Conservation (phyloP, 768 basidiomycete genomes). For the Coprinellus aureogranulatus region DNA sequence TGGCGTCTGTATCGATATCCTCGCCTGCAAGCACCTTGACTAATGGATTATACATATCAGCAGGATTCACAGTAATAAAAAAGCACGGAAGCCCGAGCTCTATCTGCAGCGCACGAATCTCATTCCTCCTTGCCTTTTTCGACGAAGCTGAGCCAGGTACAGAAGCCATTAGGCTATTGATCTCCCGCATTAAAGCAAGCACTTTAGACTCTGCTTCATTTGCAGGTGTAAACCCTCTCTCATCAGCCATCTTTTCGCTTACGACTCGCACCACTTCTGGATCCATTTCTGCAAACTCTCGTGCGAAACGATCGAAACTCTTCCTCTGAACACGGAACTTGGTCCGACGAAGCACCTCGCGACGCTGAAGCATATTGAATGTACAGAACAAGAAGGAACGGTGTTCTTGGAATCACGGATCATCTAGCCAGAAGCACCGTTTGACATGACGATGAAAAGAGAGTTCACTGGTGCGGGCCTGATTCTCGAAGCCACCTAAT, state of each 20-base stretch:
- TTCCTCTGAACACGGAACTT: conserved; percentile 25
- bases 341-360: conserved; percentile 27
- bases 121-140: conserved; percentile 29
- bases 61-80: conserved; percentile 45
- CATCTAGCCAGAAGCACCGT: conserved; percentile 28
- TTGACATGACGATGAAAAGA: conserved; percentile 31
- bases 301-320: conserved; percentile 24
- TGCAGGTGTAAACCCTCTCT: neutral
- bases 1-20: conserved; percentile 33
- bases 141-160: conserved; percentile 31
- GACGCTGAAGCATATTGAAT: conserved; percentile 40
- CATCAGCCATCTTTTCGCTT: conserved; percentile 15
- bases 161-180: conserved; percentile 12
- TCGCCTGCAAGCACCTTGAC: conserved; percentile 36
- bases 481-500: conserved; percentile 41
- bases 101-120: conserved; percentile 33
- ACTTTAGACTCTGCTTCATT: conserved; percentile 26
- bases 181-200: conserved; percentile 15
- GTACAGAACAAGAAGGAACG: conserved; percentile 38
- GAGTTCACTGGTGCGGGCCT: conserved; percentile 7
- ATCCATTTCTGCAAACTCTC: conserved; percentile 20
- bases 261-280: conserved; percentile 21
- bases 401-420: conserved; percentile 36
- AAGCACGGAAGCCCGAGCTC: conserved; percentile 37
- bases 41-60: conserved; percentile 39